Conservation (phyloP, 805 yeast genomes). For the Metschnikowia picachoensis region DNA sequence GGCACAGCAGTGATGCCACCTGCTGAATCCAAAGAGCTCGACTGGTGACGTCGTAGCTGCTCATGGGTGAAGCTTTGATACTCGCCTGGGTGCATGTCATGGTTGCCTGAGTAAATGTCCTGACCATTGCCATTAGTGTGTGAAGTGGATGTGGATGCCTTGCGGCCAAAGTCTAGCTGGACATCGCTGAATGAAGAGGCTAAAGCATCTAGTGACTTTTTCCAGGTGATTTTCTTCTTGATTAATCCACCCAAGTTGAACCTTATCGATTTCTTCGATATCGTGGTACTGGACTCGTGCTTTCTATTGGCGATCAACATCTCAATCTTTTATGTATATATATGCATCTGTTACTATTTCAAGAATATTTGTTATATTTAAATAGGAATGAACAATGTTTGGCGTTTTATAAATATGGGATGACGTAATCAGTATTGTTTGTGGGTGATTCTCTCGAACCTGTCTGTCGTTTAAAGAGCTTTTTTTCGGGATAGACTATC, state of each 20-base stretch:
- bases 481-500: too few relatives aligned
- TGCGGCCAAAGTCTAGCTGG: conserved; percentile 3
- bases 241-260: conserved; percentile 20
- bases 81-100: not conserved
- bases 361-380: too few relatives aligned
- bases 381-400: too few relatives aligned
- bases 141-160: too few relatives aligned
- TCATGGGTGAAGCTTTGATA: conserved; percentile 1
- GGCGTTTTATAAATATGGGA: too few relatives aligned
- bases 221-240: conserved; percentile 18
- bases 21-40: conserved; percentile 1
- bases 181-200: conserved; percentile 8
- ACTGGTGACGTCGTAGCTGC: conserved; percentile 1
- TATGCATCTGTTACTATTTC: too few relatives aligned
- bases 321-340: not conserved
- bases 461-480: too few relatives aligned
- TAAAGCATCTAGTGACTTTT: conserved; percentile 12
- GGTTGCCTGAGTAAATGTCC: not conserved
- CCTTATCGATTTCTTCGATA: conserved; percentile 10
- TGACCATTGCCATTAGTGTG: not conserved
- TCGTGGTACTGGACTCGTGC: conserved; percentile 10
- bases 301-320: conserved; percentile 18
- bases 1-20: not conserved
- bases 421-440: too few relatives aligned
- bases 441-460: too few relatives aligned